Percentiles rank a stretch among this genome's conserved stretches.
Evolutionary conservation across 1,284 basidiomycete genomes (phyloP).

Genomic region (Amylostereum chailletii): DNA sequence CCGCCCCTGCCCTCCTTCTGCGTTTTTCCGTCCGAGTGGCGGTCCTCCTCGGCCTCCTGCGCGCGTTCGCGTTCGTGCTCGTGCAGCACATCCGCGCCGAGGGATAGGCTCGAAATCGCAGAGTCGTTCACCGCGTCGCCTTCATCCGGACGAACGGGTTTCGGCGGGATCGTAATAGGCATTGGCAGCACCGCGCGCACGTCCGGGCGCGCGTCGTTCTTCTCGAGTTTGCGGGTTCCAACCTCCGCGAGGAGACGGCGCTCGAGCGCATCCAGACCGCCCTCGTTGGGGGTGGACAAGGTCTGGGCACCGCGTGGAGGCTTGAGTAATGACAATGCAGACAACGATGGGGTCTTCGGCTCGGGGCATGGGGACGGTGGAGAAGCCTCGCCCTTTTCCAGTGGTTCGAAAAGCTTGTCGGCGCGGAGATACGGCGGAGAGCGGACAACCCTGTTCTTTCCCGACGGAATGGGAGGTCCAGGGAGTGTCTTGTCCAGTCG

Average conservation of each 20-base stretch:
- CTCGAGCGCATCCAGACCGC: slow-evolving; percentile 58
- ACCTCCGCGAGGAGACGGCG: slow-evolving; percentile 53
- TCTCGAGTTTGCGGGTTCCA: slow-evolving; percentile 47
- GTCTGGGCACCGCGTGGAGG: slow-evolving; percentile 19
- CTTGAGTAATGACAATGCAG: slow-evolving; percentile 34
- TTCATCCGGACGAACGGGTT: slow-evolving; percentile 19
- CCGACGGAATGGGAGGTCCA: slow-evolving; percentile 38
- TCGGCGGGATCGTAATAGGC: slow-evolving; percentile 35
- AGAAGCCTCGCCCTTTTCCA: background rate
- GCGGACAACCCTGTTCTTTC: slow-evolving; percentile 19
- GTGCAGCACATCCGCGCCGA: slow-evolving; percentile 36
- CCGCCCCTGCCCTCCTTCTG: slow-evolving; percentile 13
- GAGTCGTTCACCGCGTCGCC: slow-evolving; percentile 45
- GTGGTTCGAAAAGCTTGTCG: slow-evolving; percentile 22
- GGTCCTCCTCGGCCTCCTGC: slow-evolving; percentile 17
- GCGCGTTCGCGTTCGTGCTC: slow-evolving; percentile 11
- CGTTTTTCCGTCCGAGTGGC: slow-evolving; percentile 9
- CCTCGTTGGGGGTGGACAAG: slow-evolving; percentile 22
- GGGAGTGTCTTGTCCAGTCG: slow-evolving; percentile 52
- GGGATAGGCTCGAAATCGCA: slow-evolving; percentile 65
- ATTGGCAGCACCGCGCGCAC: slow-evolving; percentile 33
- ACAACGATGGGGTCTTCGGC: slow-evolving; percentile 44
- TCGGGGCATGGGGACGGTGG: background rate
- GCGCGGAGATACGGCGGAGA: slow-evolving; percentile 18
- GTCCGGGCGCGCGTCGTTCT: slow-evolving; percentile 29